These are phyloP conservation scores for Pyrenophora tritici-repentis DNA, from an alignment of 2,329 filamentous ascomycete genomes.

Conservation along the genomic window DNA sequence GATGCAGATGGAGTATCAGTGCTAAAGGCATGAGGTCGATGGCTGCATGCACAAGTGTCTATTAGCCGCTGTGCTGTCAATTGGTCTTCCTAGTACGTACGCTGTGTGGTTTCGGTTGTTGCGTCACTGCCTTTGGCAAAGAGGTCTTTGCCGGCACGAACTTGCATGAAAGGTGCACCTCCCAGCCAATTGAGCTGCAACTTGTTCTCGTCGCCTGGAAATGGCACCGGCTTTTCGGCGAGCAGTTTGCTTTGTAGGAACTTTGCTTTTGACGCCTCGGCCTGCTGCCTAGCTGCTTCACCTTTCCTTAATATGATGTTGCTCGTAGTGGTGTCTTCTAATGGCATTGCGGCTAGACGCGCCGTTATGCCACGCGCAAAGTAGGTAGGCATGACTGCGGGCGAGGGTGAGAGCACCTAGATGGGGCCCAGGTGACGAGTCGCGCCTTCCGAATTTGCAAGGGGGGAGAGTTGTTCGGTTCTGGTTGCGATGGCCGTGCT, in stretches of 20 bases:
- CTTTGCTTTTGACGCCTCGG: slow-evolving; percentile 26
- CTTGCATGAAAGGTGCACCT: slow-evolving; percentile 41
- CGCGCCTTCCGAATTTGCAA: not conserved
- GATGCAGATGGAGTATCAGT: slow-evolving; percentile 38
- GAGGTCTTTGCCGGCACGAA: slow-evolving; percentile 17
- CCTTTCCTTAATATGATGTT: slow-evolving; percentile 30
- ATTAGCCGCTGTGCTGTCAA: not conserved
- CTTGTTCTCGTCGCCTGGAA: slow-evolving; percentile 29
- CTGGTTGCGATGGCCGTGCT: slow-evolving; percentile 8
- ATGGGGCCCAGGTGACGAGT: not conserved
- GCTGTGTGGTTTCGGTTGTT: not conserved
- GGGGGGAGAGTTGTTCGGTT: slow-evolving; percentile 1
- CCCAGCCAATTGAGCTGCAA: slow-evolving; percentile 38
- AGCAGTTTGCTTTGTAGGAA: slow-evolving; percentile 28
- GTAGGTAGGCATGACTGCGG: slow-evolving; percentile 39
- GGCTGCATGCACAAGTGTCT: not conserved
- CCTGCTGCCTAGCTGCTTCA: slow-evolving; percentile 23
- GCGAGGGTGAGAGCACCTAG: not conserved
- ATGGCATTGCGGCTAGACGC: slow-evolving; percentile 29
- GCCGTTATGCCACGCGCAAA: slow-evolving; percentile 32
- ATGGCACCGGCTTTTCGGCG: slow-evolving; percentile 29
- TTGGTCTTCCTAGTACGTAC: not conserved
- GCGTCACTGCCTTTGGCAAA: not conserved
- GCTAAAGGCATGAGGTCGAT: slow-evolving; percentile 17
- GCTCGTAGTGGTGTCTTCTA: slow-evolving; percentile 34